Conservation (phyloP, 495 filamentous ascomycete genomes). For the Lasiosphaeria hispida region DNA sequence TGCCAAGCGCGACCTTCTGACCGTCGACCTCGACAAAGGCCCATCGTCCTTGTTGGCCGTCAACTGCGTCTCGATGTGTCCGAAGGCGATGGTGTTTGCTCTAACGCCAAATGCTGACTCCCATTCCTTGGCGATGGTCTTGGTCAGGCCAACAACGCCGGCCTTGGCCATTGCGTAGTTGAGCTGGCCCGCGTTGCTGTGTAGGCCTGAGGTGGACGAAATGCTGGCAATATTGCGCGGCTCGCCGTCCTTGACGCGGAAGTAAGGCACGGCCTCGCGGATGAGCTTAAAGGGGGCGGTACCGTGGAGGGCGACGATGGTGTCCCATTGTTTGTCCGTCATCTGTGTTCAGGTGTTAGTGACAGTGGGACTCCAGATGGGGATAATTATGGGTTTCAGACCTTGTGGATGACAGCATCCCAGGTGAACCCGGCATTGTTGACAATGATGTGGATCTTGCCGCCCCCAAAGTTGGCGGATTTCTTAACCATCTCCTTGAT, state of each 20-base stretch:
- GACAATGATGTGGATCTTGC: slow-evolving; percentile 84
- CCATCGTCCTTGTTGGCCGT: slow-evolving; percentile 78
- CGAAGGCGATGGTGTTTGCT: slow-evolving; percentile 81
- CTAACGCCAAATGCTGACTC: slow-evolving; percentile 79
- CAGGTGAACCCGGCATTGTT: slow-evolving; percentile 88
- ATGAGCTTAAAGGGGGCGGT: slow-evolving; percentile 82
- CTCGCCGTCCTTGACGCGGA: slow-evolving; percentile 80
- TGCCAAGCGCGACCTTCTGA: slow-evolving; percentile 73
- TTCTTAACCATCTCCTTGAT: slow-evolving; percentile 67
- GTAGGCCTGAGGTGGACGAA: slow-evolving; percentile 70
- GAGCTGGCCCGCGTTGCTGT: slow-evolving; percentile 82
- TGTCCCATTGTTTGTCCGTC: slow-evolving; percentile 88
- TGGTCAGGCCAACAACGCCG: slow-evolving; percentile 73
- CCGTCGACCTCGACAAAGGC: slow-evolving; percentile 76
- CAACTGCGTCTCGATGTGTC: slow-evolving; percentile 71
- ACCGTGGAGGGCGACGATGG: slow-evolving; percentile 75
- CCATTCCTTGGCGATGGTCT: slow-evolving; percentile 92
- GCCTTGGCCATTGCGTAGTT: slow-evolving; percentile 86
- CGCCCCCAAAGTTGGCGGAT: slow-evolving; percentile 73
- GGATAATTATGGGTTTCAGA: slow-evolving; percentile 21
- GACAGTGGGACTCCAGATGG: not conserved
- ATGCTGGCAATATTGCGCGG: slow-evolving; percentile 79
- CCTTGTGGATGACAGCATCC: slow-evolving; percentile 89
- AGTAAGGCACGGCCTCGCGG: slow-evolving; percentile 76
- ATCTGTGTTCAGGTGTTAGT: slow-evolving; percentile 49